Evolutionary conservation across 257 asterid genomes (phyloP).

Genomic region (Nicotiana sylvestris): DNA sequence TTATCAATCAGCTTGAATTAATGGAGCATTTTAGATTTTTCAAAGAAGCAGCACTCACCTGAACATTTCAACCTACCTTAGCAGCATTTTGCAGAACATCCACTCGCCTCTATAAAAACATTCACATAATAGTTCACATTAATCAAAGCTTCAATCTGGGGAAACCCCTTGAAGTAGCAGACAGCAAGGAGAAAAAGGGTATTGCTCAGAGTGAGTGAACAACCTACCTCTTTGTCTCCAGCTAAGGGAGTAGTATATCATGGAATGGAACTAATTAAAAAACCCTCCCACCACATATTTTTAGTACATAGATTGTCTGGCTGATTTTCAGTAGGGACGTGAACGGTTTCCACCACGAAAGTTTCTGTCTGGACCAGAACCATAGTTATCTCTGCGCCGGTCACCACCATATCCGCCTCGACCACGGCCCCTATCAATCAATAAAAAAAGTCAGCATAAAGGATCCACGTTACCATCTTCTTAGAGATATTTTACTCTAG

Average conservation of each 20-base stretch:
- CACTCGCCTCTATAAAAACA: slow-evolving; percentile 82
- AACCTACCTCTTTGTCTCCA: slow-evolving; percentile 82
- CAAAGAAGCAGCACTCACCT: slow-evolving; percentile 82
- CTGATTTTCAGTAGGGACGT: slow-evolving; percentile 66
- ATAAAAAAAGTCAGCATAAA: not conserved
- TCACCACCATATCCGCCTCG: slow-evolving; percentile 63
- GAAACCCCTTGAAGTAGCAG: slow-evolving; percentile 37
- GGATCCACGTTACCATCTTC: not conserved
- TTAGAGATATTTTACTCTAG: not conserved
- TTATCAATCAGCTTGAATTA: not conserved
- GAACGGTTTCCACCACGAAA: slow-evolving; percentile 86
- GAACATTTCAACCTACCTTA: slow-evolving; percentile 69
- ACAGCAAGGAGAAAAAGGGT: slow-evolving; percentile 48
- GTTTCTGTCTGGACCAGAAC: slow-evolving; percentile 87
- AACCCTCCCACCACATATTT: slow-evolving; percentile 60
- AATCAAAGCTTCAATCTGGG: slow-evolving; percentile 42
- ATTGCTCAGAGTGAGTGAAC: slow-evolving; percentile 46
- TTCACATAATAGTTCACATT: slow-evolving; percentile 39
- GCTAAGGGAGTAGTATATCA: slow-evolving; percentile 56
- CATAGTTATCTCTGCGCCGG: slow-evolving; percentile 71
- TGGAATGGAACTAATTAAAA: slow-evolving; percentile 53
- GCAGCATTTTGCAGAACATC: slow-evolving; percentile 90
- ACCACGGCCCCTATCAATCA: slow-evolving; percentile 62
- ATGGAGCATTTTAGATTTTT: not conserved
- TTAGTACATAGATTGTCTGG: slow-evolving; percentile 54